phyloP scores from a whole-genome alignment of 257 asterid genomes.

The Penstemon davidsonii region DNA sequence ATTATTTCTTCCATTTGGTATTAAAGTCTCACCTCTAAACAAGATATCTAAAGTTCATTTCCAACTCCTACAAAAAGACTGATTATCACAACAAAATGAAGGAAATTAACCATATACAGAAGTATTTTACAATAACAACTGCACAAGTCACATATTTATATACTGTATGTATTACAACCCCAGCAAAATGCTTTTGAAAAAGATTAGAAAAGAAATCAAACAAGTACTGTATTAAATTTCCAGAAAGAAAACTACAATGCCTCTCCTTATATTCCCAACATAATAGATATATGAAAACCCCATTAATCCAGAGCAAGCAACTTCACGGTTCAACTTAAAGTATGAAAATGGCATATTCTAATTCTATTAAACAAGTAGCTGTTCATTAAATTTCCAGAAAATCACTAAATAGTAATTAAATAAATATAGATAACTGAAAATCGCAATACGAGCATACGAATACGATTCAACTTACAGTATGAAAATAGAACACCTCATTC shows the following conservation, averaged over 20 bases:
- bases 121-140: not conserved
- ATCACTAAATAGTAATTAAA: too few relatives aligned
- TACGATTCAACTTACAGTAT: too few relatives aligned
- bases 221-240: not conserved
- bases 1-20: constrained; percentile 38
- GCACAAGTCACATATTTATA: constrained; percentile 14
- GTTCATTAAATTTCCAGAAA: too few relatives aligned
- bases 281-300: not conserved
- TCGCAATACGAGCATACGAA: too few relatives aligned
- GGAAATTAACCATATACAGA: not conserved
- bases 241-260: constrained; percentile 20
- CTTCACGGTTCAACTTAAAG: constrained; percentile 24
- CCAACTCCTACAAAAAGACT: constrained; percentile 31
- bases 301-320: constrained; percentile 11
- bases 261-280: not conserved
- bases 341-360: not conserved
- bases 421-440: too few relatives aligned
- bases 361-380: not conserved
- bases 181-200: constrained; percentile 27
- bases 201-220: constrained; percentile 1
- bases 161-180: constrained; percentile 18
- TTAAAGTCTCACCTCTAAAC: constrained; percentile 19
- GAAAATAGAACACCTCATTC: too few relatives aligned
- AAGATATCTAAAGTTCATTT: constrained; percentile 30
- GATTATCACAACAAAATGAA: constrained; percentile 17